Conservation (phyloP, 2,329 filamentous ascomycete genomes). For the Harringtonia lauricola region DNA sequence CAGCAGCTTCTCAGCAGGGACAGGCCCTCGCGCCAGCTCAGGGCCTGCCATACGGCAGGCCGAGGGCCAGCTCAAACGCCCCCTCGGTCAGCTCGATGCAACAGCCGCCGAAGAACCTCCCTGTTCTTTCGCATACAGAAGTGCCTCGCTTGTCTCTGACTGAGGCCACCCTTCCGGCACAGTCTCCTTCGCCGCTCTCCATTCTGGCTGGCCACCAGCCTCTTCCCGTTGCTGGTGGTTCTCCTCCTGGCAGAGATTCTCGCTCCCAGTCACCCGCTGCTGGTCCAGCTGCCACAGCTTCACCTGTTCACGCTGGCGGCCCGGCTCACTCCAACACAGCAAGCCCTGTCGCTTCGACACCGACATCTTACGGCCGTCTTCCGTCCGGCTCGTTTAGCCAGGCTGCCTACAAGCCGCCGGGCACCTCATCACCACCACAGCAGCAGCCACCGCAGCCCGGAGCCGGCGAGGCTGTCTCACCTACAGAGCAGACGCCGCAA, state of each 20-base stretch:
- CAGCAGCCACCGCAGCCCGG: neutral
- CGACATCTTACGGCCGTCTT: conserved; percentile 7
- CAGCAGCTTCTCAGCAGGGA: too few species aligned
- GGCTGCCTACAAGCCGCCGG: conserved; percentile 4
- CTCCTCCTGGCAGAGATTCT: too few species aligned
- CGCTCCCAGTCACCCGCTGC: too few species aligned
- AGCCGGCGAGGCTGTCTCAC: neutral
- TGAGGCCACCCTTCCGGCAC: neutral
- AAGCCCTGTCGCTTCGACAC: neutral
- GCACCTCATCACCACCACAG: neutral
- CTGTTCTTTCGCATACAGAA: neutral
- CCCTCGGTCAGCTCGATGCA: neutral
- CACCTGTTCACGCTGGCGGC: too few species aligned
- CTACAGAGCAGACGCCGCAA: neutral
- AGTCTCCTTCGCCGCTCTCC: conserved; percentile 7
- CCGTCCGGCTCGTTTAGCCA: neutral
- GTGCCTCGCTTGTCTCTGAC: neutral
- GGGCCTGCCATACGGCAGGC: neutral
- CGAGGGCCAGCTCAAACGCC: conserved; percentile 4
- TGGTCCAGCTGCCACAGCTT: too few species aligned
- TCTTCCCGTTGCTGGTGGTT: neutral
- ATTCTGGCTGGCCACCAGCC: neutral
- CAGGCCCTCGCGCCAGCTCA: too few species aligned
- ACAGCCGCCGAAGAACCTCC: neutral
- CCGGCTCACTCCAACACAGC: conserved; percentile 1